Percentiles rank a stretch among this genome's conserved stretches.
Conservation (phyloP, 768 basidiomycete species). For the Phanerochaete carnosa region DNA sequence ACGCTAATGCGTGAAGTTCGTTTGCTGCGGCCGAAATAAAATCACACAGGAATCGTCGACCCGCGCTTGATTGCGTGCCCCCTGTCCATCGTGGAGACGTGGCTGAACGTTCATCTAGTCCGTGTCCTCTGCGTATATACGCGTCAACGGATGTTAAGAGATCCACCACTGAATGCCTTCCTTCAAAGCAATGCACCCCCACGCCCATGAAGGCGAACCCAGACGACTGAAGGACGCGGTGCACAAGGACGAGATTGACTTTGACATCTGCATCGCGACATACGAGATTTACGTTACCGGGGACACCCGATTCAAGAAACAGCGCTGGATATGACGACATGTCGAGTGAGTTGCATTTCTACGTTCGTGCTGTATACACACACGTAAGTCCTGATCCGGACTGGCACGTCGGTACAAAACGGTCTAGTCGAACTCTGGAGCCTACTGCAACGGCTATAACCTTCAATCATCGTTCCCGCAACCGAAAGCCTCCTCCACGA, state of each 20-base stretch:
- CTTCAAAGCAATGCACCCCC: slow-evolving; percentile 54
- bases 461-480: slow-evolving; percentile 45
- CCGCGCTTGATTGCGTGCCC: slow-evolving; percentile 76
- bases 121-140: not conserved
- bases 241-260: slow-evolving; percentile 30
- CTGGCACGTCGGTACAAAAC: slow-evolving; percentile 74
- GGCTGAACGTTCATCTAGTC: slow-evolving; percentile 42
- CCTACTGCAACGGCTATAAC: slow-evolving; percentile 54
- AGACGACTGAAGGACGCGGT: slow-evolving; percentile 47
- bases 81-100: slow-evolving; percentile 60
- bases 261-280: slow-evolving; percentile 61
- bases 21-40: not conserved
- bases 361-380: not conserved
- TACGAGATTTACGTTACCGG: slow-evolving; percentile 64
- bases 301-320: slow-evolving; percentile 57
- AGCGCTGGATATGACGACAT: slow-evolving; percentile 59
- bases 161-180: slow-evolving; percentile 50
- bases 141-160: slow-evolving; percentile 35
- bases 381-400: slow-evolving; percentile 44
- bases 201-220: slow-evolving; percentile 54
- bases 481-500: slow-evolving; percentile 47
- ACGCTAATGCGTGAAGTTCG: not conserved
- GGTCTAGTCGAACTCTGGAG: slow-evolving; percentile 57
- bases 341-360: slow-evolving; percentile 27
- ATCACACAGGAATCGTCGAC: slow-evolving; percentile 34